Base-by-base conservation (phyloP, 164 flowering plant genomes). In the Vitis amurensis region DNA sequence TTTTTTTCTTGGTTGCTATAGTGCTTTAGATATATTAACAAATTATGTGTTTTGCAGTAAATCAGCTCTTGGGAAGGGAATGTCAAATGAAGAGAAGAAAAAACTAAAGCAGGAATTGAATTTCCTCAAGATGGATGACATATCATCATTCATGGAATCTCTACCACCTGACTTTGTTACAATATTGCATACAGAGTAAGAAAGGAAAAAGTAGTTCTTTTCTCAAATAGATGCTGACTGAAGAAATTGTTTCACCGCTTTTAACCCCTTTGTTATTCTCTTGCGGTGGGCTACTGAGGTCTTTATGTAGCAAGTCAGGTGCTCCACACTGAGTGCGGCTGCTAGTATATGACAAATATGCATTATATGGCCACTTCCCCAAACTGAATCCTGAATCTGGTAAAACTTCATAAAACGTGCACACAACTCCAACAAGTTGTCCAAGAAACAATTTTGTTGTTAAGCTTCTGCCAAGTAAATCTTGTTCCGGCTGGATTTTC, bases 61-160 rank as follows among this genome's bases (percentile, higher is more conserved):
- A 82, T 76, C 92, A 63, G 83, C 83, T 64, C 85, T 93, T 37
- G 90, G 92, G 56, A 77, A 66, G 70, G 92, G 78, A 73, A 88
- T 95, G 96, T 77, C 97, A 61, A 53, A 3, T 68, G 94, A 95
- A 71, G 98, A 95, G 78, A 87, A 78, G 72, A 79, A 47, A 37
- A 78, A 64, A 50, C 63, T 95, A 17, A 93, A 88, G 80, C 74
- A 83, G 75, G 98, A 93, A 66, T 61, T 91, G 77, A 86, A 84
- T 73, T 80, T 82, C 17, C 64, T 95, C 12, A 83, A 70, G 72
- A 78, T 90, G 85, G 97, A 84, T 68, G 99, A 95, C 64, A 70
- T 93, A 68, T 88, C 93, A 64, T 82, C 92, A 13, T 91, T 95
- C 71, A 91, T 93, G 93, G 99, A 91, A 76, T 89, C 96, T 72